Percentiles rank a stretch among this genome's conserved stretches.
Evolutionary conservation across 139 green algal genomes (phyloP).

Genomic region (Chlamydomonas sp.): DNA sequence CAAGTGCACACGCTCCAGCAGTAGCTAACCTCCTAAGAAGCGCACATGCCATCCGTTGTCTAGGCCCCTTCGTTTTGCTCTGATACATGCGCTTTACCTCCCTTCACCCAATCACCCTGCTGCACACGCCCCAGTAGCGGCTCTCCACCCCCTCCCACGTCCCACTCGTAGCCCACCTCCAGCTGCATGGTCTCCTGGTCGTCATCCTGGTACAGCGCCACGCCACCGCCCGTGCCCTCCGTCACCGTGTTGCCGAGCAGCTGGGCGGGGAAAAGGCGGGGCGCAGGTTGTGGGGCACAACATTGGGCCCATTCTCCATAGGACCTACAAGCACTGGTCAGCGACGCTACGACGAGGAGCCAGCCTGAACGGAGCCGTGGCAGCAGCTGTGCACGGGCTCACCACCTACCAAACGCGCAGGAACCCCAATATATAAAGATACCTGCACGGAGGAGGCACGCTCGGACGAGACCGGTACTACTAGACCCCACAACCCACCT

Average conservation of each 20-base stretch:
- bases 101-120: too few species aligned
- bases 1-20: too few species aligned
- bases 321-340: too few species aligned
- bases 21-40: too few species aligned
- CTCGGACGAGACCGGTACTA: not conserved
- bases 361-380: too few species aligned
- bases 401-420: not conserved
- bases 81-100: too few species aligned
- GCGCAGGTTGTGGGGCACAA: too few species aligned
- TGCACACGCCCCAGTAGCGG: too few species aligned
- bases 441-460: not conserved
- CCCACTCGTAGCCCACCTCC: not conserved
- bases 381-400: not conserved
- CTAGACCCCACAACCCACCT: not conserved
- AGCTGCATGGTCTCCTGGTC: slow-evolving; percentile 2
- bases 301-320: too few species aligned
- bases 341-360: too few species aligned
- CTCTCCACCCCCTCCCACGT: not conserved
- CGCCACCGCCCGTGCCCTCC: not conserved
- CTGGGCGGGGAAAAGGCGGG: not conserved
- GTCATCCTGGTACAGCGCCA: slow-evolving; percentile 15
- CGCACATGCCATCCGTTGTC: too few species aligned
- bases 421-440: not conserved
- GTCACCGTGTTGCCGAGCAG: not conserved
- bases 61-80: too few species aligned